Evolutionary conservation across 1,284 basidiomycete species (phyloP).

Genomic region (Xanthoconium separans): DNA sequence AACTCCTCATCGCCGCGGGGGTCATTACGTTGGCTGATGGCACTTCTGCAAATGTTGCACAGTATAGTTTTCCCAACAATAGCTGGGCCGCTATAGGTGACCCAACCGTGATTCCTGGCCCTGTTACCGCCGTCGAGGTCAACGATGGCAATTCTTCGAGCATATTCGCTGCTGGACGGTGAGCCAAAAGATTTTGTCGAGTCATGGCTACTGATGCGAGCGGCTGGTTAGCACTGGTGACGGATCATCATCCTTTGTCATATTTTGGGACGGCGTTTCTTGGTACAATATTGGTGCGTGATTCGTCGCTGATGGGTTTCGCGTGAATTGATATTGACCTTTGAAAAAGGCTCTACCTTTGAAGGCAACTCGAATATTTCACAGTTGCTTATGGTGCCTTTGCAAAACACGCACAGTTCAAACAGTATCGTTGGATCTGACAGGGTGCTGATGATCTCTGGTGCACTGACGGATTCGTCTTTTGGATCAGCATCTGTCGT

Average conservation of each 20-base stretch:
- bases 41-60: slow-evolving; percentile 64
- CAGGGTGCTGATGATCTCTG: slow-evolving; percentile 90
- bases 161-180: slow-evolving; percentile 89
- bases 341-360: slow-evolving; percentile 49
- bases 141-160: slow-evolving; percentile 81
- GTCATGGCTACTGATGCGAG: neutral
- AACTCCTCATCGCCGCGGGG: slow-evolving; percentile 70
- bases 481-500: slow-evolving; percentile 83
- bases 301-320: neutral
- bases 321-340: neutral
- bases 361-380: slow-evolving; percentile 62
- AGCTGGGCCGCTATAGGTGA: slow-evolving; percentile 78
- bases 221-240: slow-evolving; percentile 46
- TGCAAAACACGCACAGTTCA: slow-evolving; percentile 68
- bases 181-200: slow-evolving; percentile 25
- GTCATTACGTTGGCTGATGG: slow-evolving; percentile 66
- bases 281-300: slow-evolving; percentile 69
- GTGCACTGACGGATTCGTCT: slow-evolving; percentile 66
- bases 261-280: slow-evolving; percentile 76
- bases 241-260: slow-evolving; percentile 67
- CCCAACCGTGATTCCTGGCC: slow-evolving; percentile 73
- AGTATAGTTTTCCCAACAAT: slow-evolving; percentile 65
- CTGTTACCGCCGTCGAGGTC: slow-evolving; percentile 85
- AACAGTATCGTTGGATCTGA: slow-evolving; percentile 80
- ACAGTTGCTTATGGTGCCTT: slow-evolving; percentile 88